Percentiles rank a stretch among this genome's conserved stretches.
phyloP scores from a whole-genome alignment of 805 yeast genomes.

The Jamesozyma hellenica region DNA sequence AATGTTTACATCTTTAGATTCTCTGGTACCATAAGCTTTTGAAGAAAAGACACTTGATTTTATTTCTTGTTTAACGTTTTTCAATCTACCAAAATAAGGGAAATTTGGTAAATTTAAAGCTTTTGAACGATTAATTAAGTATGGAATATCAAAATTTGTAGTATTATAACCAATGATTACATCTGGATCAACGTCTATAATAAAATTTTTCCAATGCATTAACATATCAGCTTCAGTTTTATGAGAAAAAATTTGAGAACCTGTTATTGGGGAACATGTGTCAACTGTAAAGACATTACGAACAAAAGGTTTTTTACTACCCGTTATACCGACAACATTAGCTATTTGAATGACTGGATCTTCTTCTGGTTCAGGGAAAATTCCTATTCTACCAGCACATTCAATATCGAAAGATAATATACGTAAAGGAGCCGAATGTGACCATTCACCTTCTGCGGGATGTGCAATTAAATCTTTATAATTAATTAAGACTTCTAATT shows the following conservation, averaged over 20 bases:
- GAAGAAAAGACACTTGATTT: conserved; percentile 81
- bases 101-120: conserved; percentile 56
- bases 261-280: conserved; percentile 87
- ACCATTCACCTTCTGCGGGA: conserved; percentile 87
- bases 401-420: conserved; percentile 93
- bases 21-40: conserved; percentile 93
- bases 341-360: conserved; percentile 98
- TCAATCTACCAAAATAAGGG: conserved; percentile 80
- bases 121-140: conserved; percentile 75
- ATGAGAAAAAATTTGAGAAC: conserved; percentile 76
- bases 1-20: conserved; percentile 79
- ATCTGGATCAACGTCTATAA: conserved; percentile 82
- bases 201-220: conserved; percentile 75
- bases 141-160: conserved; percentile 91
- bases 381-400: conserved; percentile 95
- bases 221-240: conserved; percentile 75
- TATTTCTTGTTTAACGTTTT: conserved; percentile 58
- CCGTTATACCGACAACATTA: conserved; percentile 77
- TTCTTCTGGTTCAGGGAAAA: conserved; percentile 87
- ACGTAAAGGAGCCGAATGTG: conserved; percentile 86
- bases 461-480: conserved; percentile 66
- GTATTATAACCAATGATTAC: conserved; percentile 94
- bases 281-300: conserved; percentile 90
- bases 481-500: conserved; percentile 67
- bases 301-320: conserved; percentile 72